Evolutionary conservation across 2,329 filamentous ascomycete genomes (phyloP), one percentile per base, ranked within the genome.

Genomic region (Cladosporium sp.): DNA sequence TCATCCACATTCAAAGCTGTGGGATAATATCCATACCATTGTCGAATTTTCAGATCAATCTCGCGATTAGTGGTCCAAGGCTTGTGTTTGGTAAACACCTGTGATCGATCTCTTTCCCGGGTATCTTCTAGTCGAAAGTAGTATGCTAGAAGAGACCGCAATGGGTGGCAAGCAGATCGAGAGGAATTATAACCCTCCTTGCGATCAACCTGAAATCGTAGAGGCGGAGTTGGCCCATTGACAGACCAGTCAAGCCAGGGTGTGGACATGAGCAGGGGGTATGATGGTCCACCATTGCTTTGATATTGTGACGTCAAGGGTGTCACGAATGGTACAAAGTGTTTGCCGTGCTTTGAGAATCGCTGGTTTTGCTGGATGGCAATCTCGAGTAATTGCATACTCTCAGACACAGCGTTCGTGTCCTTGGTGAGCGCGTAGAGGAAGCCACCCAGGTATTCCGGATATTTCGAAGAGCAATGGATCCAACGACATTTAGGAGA

Each of bases 81-180:
- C 55, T 73, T 75, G 58, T 77, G 72, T 59, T 68, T 74, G 6
- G 71, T 71, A 51, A 76, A 76, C 0, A 76, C 74, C 57, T 72
- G 69, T 7, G 70, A 67, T 3, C 67, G 63, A 57, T 77, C 75
- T n/a, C 75, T 69, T 63, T 76, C 74, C 7, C 62, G 55, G 0
- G 74, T 77, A 58, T 77, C 74, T 60, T 76, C 75, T 0, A 76
- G 66, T 1, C 75, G 71, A 59, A 75, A 77, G 47, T 73, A 76
- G 59, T 76, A 69, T 61, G 76, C 73, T 13, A 77, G 57, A 3
- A 77, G 67, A 1, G 74, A 76, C 20, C 74, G 65, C 2, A 76
- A 51, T 7, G 74, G 62, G 61, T 76, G 75, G 4, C 74, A 70
- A 0, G 73, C 69, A 25, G 70, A 72, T 51, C 66, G 68, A 1